Conservation (phyloP, 345 rosid species). For the Cardamine resedifolia region DNA sequence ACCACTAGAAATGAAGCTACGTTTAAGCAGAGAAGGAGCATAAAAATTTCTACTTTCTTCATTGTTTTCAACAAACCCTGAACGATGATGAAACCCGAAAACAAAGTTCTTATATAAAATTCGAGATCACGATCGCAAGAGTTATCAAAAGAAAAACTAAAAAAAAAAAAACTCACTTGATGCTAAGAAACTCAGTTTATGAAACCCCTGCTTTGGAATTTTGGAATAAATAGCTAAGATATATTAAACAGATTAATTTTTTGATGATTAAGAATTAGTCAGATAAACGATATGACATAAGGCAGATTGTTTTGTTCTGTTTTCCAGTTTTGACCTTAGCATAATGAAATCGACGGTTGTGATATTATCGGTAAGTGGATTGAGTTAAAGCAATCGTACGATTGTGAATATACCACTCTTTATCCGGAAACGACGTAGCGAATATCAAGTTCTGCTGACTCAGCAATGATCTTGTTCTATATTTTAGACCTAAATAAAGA, state of each 20-base stretch:
- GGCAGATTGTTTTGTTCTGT: neutral
- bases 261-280: slow-evolving; percentile 13
- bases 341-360: slow-evolving; percentile 24
- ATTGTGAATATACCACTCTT: neutral
- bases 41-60: slow-evolving; percentile 37
- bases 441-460: slow-evolving; percentile 27
- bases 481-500: neutral
- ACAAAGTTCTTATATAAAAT: neutral
- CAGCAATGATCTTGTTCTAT: neutral
- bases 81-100: slow-evolving; percentile 6
- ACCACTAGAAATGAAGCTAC: slow-evolving; percentile 44
- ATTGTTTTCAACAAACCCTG: slow-evolving; percentile 20
- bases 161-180: neutral
- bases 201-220: neutral
- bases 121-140: neutral
- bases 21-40: slow-evolving; percentile 43
- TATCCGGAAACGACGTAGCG: slow-evolving; percentile 20
- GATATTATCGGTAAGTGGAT: slow-evolving; percentile 11
- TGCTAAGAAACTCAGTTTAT: neutral
- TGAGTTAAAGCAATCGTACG: neutral
- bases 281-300: slow-evolving; percentile 9
- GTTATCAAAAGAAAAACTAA: neutral
- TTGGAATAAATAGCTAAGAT: neutral
- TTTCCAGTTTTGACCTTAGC: slow-evolving; percentile 3
- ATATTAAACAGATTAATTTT: neutral